Conservation (phyloP, 441 rosid species). For the Arabidopsis lyrata region DNA sequence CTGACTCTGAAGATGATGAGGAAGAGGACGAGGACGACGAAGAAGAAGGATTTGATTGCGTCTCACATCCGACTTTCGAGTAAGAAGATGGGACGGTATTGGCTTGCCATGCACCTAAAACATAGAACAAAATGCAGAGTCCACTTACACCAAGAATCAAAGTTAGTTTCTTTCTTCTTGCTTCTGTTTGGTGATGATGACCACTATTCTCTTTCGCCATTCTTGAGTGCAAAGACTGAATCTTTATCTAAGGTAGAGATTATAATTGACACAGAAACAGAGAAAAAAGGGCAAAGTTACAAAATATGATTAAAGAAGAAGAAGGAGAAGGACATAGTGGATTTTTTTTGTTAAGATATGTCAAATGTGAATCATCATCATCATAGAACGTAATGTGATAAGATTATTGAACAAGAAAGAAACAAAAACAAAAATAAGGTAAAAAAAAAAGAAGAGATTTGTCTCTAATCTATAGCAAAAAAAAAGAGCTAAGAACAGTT, state of each 20-base stretch:
- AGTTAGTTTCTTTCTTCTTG: constrained; percentile 74
- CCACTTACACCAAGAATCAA: constrained; percentile 80
- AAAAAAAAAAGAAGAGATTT: neutral
- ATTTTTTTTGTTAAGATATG: constrained; percentile 25
- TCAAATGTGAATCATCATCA: constrained; percentile 34
- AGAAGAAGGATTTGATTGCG: constrained; percentile 38
- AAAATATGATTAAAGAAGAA: neutral
- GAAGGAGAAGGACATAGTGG: constrained; percentile 27
- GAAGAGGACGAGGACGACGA: constrained; percentile 30
- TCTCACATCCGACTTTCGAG: constrained; percentile 57
- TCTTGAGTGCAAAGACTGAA: constrained; percentile 23
- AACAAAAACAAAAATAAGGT: constrained; percentile 4
- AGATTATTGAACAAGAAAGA: constrained; percentile 20
- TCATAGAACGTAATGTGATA: constrained; percentile 22
- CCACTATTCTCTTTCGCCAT: constrained; percentile 48
- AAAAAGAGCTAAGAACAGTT: constrained; percentile 29
- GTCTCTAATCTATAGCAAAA: constrained; percentile 37
- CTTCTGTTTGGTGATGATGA: constrained; percentile 61
- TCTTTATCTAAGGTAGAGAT: constrained; percentile 10
- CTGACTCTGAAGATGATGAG: constrained; percentile 37
- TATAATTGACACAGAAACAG: constrained; percentile 25
- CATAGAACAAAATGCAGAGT: constrained; percentile 79
- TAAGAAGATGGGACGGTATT: constrained; percentile 48
- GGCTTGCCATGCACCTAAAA: constrained; percentile 88
- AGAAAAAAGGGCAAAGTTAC: constrained; percentile 22